Evolutionary conservation across 805 yeast species (phyloP).

Genomic region (Candida maesae): DNA sequence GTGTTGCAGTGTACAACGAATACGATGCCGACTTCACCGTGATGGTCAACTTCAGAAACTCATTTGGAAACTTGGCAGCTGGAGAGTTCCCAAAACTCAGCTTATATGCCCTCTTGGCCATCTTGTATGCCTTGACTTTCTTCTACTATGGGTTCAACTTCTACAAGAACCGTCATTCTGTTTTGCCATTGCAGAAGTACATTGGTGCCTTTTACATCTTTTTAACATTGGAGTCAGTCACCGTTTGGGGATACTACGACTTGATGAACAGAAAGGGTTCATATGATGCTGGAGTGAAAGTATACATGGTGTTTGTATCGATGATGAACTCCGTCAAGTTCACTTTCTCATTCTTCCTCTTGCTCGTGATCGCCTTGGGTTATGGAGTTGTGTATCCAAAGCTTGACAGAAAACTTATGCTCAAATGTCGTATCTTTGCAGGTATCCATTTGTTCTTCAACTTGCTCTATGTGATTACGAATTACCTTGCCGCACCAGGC

Average conservation of each 20-base stretch:
- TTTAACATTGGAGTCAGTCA: constrained; percentile 77
- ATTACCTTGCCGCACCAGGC: constrained; percentile 48
- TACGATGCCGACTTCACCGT: constrained; percentile 48
- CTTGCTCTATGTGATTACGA: constrained; percentile 49
- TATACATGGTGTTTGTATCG: constrained; percentile 75
- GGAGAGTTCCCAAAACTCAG: constrained; percentile 89
- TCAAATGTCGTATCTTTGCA: constrained; percentile 59
- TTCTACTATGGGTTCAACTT: constrained; percentile 84
- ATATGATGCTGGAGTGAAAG: constrained; percentile 51
- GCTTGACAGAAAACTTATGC: constrained; percentile 70
- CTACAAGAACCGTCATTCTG: constrained; percentile 79
- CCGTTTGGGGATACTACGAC: constrained; percentile 91
- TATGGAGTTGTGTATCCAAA: constrained; percentile 93
- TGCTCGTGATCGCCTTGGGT: constrained; percentile 83
- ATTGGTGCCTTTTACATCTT: constrained; percentile 81
- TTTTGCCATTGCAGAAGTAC: constrained; percentile 87
- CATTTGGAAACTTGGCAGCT: constrained; percentile 87
- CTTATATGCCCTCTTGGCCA: constrained; percentile 79
- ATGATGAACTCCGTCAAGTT: constrained; percentile 75
- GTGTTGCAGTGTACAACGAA: constrained; percentile 66
- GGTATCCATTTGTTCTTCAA: constrained; percentile 53
- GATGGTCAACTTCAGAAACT: constrained; percentile 79
- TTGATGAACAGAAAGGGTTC: constrained; percentile 62
- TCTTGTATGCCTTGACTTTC: constrained; percentile 76
- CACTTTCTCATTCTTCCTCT: constrained; percentile 82